phyloP scores from a whole-genome alignment of 345 rosid species.

The Corchorus olitorius region DNA sequence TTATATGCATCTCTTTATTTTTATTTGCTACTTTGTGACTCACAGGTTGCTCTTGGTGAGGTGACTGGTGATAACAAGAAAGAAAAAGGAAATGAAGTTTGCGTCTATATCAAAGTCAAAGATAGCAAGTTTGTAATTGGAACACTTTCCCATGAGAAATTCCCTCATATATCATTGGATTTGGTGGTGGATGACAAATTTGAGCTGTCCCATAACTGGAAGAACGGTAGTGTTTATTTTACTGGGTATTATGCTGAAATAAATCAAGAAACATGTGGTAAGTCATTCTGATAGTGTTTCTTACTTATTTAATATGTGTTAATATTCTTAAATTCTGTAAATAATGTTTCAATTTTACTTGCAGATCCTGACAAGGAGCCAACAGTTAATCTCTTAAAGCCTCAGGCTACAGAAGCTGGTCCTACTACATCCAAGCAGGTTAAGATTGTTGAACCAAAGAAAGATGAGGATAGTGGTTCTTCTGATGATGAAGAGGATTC shows the following conservation, averaged over 20 bases:
- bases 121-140: slow-evolving; percentile 60
- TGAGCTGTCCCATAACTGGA: slow-evolving; percentile 70
- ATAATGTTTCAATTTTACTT: slow-evolving; percentile 10
- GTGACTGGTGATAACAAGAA: slow-evolving; percentile 56
- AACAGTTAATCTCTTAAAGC: slow-evolving; percentile 14
- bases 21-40: neutral
- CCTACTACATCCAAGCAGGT: slow-evolving; percentile 39
- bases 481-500: slow-evolving; percentile 35
- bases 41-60: slow-evolving; percentile 70
- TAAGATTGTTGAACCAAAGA: slow-evolving; percentile 44
- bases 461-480: slow-evolving; percentile 35
- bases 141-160: slow-evolving; percentile 58
- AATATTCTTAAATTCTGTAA: slow-evolving; percentile 19
- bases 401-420: slow-evolving; percentile 22
- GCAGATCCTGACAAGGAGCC: slow-evolving; percentile 35
- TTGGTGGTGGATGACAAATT: slow-evolving; percentile 54
- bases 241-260: slow-evolving; percentile 52
- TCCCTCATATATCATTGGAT: slow-evolving; percentile 64
- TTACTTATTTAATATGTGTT: slow-evolving; percentile 9
- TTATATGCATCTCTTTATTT: neutral
- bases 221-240: slow-evolving; percentile 67
- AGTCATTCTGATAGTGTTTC: neutral
- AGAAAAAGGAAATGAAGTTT: slow-evolving; percentile 43
- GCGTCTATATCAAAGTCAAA: slow-evolving; percentile 38
- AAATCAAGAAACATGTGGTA: neutral